These are phyloP conservation scores for Capronia americana DNA, from an alignment of 2,329 filamentous ascomycete genomes.

Conservation along the genomic window DNA sequence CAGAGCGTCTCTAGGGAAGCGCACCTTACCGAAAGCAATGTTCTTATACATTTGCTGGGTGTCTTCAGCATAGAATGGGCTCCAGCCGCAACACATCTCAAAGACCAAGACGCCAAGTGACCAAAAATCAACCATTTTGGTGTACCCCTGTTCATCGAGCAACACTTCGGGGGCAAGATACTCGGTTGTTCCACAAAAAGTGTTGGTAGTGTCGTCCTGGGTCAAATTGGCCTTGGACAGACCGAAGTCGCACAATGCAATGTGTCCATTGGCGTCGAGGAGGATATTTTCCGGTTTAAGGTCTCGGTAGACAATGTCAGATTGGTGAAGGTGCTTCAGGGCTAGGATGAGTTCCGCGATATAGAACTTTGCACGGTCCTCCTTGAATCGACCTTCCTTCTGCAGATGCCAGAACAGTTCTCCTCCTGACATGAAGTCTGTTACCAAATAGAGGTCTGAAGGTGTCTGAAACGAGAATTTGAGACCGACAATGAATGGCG, in stretches of 20 bases:
- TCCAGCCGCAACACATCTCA: slow-evolving; percentile 99
- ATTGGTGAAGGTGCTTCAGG: slow-evolving; percentile 91
- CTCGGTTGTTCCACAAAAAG: slow-evolving; percentile 97
- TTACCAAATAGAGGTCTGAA: slow-evolving; percentile 96
- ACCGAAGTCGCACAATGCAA: slow-evolving; percentile 96
- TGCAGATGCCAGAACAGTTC: slow-evolving; percentile 99
- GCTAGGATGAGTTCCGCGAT: slow-evolving; percentile 96
- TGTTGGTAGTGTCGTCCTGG: slow-evolving; percentile 97
- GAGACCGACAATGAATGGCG: slow-evolving; percentile 94
- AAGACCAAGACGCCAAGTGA: slow-evolving; percentile 96
- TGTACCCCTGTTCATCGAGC: slow-evolving; percentile 94
- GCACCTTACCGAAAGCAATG: slow-evolving; percentile 97
- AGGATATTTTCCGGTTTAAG: slow-evolving; percentile 98
- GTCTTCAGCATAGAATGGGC: slow-evolving; percentile 97
- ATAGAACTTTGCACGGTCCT: slow-evolving; percentile 96
- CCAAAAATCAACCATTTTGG: slow-evolving; percentile 99
- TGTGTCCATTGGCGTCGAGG: slow-evolving; percentile 95
- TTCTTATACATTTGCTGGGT: slow-evolving; percentile 99
- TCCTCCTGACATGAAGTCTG: slow-evolving; percentile 98
- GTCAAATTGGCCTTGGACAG: slow-evolving; percentile 96
- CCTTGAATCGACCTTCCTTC: slow-evolving; percentile 93
- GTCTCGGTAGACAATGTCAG: slow-evolving; percentile 97
- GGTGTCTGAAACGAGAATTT: slow-evolving; percentile 99
- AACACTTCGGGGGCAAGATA: slow-evolving; percentile 96
- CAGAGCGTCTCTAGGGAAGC: slow-evolving; percentile 92